Evolutionary conservation across 441 rosid species (phyloP), one percentile per base, ranked within the genome.

Genomic region (Euphorbia celastroides): DNA sequence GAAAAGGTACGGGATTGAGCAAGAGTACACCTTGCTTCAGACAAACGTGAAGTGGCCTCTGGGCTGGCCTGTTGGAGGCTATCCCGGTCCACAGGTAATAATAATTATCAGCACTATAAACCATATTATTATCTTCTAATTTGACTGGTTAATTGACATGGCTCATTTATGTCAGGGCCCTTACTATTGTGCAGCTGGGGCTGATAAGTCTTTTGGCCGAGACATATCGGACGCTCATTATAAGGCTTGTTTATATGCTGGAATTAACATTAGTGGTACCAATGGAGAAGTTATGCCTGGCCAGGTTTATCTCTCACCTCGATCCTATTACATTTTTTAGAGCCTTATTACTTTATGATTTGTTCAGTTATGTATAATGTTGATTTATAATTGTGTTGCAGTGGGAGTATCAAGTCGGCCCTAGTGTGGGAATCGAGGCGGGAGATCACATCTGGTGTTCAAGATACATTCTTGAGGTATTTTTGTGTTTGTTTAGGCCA

Each of bases 371-470:
- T 36, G 28, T 41, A 41, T 55, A 30, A 19, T 51, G 58, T 59
- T 48, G 50, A 70, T 32, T 46, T 65, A 44, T 60, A 38, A 36
- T 50, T 68, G 36, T 69, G 65, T 14, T 78, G 81, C 75, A 91
- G 99, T 89, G 99, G 99, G 99, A 93, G 73, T 93, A 82, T 80
- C 99, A 91, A 79, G 97, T 93, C 22, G 97, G 99, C 61, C 99
- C 99, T 0, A 91, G 97, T 63, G 95, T 93, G 27, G 99, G 99
- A 65, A 91, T 93, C 69, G 99, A 91, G 0, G 99, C 93, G 32
- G 99, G 82, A 75, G 96, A 93, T 75, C 89, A 93, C 65, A 88
- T 93, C 51, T 93, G 97, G 96, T 77, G 83, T 80, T 86, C 99
- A 14, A 85, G 99, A 89, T 91, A 91, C 84, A 80, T 93, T 78